phyloP scores from a whole-genome alignment of 2,329 filamentous ascomycete species.

The Huntiella moniliformis region DNA sequence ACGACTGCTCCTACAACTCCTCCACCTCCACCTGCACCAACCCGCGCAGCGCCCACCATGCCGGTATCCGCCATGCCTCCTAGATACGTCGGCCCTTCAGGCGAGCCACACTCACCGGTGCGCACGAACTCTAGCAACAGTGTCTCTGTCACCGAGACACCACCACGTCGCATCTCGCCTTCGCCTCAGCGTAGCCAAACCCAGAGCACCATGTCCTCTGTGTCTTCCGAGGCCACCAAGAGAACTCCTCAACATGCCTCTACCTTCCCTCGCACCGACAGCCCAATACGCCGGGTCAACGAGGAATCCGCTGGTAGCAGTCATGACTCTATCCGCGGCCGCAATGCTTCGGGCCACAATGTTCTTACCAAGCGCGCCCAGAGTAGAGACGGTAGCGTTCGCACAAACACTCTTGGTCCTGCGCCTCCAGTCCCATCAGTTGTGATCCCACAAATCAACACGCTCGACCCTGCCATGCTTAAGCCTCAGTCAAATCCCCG shows the following conservation, averaged over 20 bases:
- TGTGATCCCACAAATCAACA: background rate
- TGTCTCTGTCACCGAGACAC: conserved; percentile 3
- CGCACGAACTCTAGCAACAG: conserved; percentile 6
- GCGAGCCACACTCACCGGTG: conserved; percentile 2
- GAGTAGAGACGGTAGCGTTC: conserved; percentile 1
- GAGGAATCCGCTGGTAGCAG: background rate
- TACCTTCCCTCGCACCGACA: conserved; percentile 1
- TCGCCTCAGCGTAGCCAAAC: conserved; percentile 7
- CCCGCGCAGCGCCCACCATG: conserved; percentile 6
- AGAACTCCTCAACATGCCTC: background rate
- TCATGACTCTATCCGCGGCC: conserved; percentile 2
- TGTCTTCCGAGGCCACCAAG: conserved; percentile 2
- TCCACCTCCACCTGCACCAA: conserved; percentile 1
- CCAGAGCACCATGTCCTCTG: conserved; percentile 9
- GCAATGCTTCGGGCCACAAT: conserved; percentile 6
- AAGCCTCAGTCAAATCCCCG: conserved; percentile 3
- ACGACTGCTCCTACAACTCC: background rate
- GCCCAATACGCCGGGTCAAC: background rate
- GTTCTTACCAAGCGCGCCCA: conserved; percentile 5
- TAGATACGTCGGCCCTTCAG: conserved; percentile 1
- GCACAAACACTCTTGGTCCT: background rate
- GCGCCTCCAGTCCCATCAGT: background rate
- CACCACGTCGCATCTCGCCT: conserved; percentile 6
- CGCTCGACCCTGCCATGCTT: conserved; percentile 6
- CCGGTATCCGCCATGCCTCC: conserved; percentile 2